Evolutionary conservation across 2,329 filamentous ascomycete species (phyloP), one percentile per base, ranked within the genome.

Genomic region (Pseudogymnoascus sp.): DNA sequence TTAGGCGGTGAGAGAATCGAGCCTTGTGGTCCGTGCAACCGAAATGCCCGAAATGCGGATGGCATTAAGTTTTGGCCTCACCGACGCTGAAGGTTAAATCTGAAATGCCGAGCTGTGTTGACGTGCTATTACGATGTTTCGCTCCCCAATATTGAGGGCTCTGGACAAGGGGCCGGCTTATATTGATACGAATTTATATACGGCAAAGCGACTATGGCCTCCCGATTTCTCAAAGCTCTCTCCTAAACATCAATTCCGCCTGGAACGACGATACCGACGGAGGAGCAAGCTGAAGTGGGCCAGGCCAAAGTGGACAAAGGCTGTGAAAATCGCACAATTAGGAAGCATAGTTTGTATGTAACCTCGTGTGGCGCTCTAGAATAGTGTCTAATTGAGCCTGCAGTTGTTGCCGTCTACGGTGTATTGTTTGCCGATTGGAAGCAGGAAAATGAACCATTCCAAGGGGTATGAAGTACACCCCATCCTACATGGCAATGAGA

Each of bases 231-330:
- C 80, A 65, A 82, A 84, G 71, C 81, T 93, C 64, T 84, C 84
- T 38, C 77, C 80, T 55, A 88, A 89, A 73, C 85, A 92, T 71
- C 87, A 92, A 74, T 88, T 92, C 72, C 82, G 85, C 45, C 87
- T 91, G 68, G 90, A 93, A 78, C 86, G 89, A 73, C 87, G 88
- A 71, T 92, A 88, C 76, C 89, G 91, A 75, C 81, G 90, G 61
- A 81, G 90, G 61, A 75, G 88, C 26, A 80, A 81, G 63, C 74
- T 89, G 67, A 83, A 84, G 68, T 83, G 81, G 71, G 79, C 81
- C 41, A 77, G 85, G 21, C 87, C 88, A 7, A 73, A 75, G 58
- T 90, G 86, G 85, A 80, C 82, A 43, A 90, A 87, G 73, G 79
- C 76, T 64, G 78, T 87, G 62, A 85, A 84, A 74, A 76, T 91